Evolutionary conservation across 495 filamentous ascomycete genomes (phyloP).

Genomic region (Symbiotaphrina buchneri): DNA sequence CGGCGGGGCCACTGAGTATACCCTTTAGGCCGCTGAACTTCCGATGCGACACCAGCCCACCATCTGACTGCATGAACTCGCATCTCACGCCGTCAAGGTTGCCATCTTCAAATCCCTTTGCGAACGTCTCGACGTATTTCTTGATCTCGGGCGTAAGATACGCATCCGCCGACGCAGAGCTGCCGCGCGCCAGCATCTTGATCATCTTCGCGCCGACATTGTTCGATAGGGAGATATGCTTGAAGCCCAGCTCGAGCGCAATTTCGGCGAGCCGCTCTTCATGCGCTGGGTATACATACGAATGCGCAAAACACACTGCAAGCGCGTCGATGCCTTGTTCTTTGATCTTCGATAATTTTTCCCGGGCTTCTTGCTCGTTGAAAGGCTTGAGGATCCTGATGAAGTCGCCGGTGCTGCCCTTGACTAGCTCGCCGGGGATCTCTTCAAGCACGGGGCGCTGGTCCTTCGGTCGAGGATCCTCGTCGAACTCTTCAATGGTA

Average conservation of each 20-base stretch:
- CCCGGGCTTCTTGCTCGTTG: not conserved
- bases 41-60: constrained; percentile 29
- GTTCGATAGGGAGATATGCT: not conserved
- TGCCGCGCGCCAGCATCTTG: not conserved
- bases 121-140: constrained; percentile 1
- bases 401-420: not conserved
- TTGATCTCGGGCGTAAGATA: constrained; percentile 1
- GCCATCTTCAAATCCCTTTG: not conserved
- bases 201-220: not conserved
- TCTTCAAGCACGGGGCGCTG: not conserved
- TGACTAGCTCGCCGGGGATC: constrained; percentile 7
- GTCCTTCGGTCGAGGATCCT: not conserved
- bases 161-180: not conserved
- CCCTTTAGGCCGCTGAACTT: constrained; percentile 34
- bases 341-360: not conserved
- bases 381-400: not conserved
- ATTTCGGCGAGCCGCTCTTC: not conserved
- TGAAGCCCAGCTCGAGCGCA: not conserved
- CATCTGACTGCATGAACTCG: constrained; percentile 34
- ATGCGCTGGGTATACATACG: not conserved
- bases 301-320: not conserved
- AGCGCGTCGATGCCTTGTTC: not conserved
- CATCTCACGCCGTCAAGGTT: not conserved
- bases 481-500: constrained; percentile 5
- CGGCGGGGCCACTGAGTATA: constrained; percentile 36